Conservation (phyloP, 2,329 filamentous ascomycete species). For the Plenodomus tracheiphilus region DNA sequence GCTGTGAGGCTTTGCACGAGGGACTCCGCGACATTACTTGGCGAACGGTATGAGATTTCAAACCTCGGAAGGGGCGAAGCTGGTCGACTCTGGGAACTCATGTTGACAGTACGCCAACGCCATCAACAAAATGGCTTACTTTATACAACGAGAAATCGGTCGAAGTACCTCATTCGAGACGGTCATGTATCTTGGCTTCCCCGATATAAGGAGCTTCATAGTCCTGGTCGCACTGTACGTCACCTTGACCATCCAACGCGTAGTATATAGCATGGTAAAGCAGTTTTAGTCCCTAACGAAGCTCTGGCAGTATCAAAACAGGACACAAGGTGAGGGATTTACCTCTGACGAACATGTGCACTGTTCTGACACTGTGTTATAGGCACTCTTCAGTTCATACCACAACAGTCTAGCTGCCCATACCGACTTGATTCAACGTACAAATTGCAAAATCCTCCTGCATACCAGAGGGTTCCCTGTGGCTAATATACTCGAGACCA, state of each 20-base stretch:
- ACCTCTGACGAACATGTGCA: background rate
- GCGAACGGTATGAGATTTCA: constrained; percentile 27
- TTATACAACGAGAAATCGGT: constrained; percentile 35
- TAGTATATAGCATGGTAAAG: background rate
- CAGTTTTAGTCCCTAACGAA: background rate
- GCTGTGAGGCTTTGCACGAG: constrained; percentile 13
- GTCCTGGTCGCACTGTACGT: constrained; percentile 43
- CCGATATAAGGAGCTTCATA: constrained; percentile 47
- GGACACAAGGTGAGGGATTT: constrained; percentile 41
- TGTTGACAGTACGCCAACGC: constrained; percentile 34
- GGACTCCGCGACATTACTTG: constrained; percentile 41
- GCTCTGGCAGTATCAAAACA: constrained; percentile 42
- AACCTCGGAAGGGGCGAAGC: constrained; percentile 17
- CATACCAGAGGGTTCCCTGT: constrained; percentile 29
- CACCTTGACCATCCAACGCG: background rate
- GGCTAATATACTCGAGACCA: constrained; percentile 24
- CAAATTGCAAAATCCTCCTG: constrained; percentile 31
- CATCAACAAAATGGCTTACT: constrained; percentile 35
- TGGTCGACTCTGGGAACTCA: constrained; percentile 5
- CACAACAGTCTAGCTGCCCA: constrained; percentile 31
- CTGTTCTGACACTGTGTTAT: background rate
- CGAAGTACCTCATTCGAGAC: constrained; percentile 32
- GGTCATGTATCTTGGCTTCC: constrained; percentile 31
- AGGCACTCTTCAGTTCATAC: constrained; percentile 33
- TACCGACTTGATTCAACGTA: constrained; percentile 27